A percentile compares a stretch with the other conserved stretches of the same genome.
These are phyloP conservation scores for Apophysomyces ossiformis DNA, from an alignment of 371 early-diverging fungal genomes.

Conservation along the genomic window DNA sequence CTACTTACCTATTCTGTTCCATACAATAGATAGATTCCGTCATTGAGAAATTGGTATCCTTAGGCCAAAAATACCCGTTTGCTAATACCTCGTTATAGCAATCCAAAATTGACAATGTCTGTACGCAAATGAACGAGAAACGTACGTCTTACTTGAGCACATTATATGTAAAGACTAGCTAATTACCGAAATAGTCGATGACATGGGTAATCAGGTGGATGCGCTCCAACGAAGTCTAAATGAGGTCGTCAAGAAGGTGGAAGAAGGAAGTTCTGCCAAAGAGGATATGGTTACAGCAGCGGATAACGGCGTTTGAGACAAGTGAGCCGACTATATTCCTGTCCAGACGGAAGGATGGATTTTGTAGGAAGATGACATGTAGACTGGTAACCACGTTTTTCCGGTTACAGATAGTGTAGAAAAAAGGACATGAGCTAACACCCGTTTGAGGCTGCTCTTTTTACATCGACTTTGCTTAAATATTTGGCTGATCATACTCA, in stretches of 20 bases:
- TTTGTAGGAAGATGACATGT: too few species aligned
- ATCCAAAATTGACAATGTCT: neutral
- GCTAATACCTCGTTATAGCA: slow-evolving; percentile 1
- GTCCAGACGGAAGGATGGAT: too few species aligned
- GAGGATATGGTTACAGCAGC: neutral
- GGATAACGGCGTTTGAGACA: neutral
- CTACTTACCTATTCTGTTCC: neutral
- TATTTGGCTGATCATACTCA: too few species aligned
- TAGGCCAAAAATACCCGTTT: neutral
- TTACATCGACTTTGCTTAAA: too few species aligned
- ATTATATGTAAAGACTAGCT: neutral
- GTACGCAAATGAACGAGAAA: slow-evolving; percentile 2
- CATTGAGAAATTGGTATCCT: slow-evolving; percentile 2
- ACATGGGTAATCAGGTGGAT: neutral
- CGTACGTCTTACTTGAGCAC: neutral
- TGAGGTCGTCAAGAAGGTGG: neutral
- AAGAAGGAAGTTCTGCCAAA: neutral
- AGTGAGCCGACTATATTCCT: neutral
- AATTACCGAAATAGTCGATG: neutral
- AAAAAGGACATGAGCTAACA: too few species aligned
- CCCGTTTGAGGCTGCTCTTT: too few species aligned
- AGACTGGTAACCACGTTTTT: too few species aligned
- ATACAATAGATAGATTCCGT: neutral
- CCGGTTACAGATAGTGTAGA: too few species aligned
- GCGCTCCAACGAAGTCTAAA: neutral